phyloP scores from a whole-genome alignment of 306 rosid genomes.

The Pterocarpus macrocarpus region DNA sequence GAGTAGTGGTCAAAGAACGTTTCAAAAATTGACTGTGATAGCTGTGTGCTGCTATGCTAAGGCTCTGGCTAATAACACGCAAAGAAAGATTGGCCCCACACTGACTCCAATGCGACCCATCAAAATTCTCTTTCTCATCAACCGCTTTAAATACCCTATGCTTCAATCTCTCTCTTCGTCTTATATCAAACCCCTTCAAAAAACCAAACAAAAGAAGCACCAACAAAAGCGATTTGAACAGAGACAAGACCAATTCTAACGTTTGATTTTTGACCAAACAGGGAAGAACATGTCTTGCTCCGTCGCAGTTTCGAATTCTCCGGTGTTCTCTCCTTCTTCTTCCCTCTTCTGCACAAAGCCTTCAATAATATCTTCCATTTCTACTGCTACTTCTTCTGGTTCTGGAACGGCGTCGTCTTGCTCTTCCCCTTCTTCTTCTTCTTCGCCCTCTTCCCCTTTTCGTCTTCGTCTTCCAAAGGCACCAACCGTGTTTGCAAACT shows the following conservation, averaged over 20 bases:
- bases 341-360: conserved; percentile 66
- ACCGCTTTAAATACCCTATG: not conserved
- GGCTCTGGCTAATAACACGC: conserved; percentile 43
- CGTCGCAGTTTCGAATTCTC: conserved; percentile 78
- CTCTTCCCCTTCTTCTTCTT: conserved; percentile 57
- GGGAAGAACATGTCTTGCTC: conserved; percentile 69
- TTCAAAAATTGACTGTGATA: conserved; percentile 29
- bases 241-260: conserved; percentile 24
- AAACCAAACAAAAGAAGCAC: not conserved
- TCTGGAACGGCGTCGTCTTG: conserved; percentile 50
- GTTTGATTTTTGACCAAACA: conserved; percentile 34
- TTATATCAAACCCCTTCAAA: not conserved
- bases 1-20: conserved; percentile 43
- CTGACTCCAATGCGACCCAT: not conserved
- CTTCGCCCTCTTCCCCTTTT: conserved; percentile 85
- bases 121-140: not conserved
- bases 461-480: conserved; percentile 70
- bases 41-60: not conserved
- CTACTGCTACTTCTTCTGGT: conserved; percentile 34
- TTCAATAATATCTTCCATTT: conserved; percentile 55
- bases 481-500: conserved; percentile 52
- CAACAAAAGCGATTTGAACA: not conserved
- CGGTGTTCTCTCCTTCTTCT: conserved; percentile 80
- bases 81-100: conserved; percentile 36
- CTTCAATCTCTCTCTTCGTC: not conserved